Evolutionary conservation across 2,329 filamentous ascomycete species (phyloP).

Genomic region (Aschersonia sp.): DNA sequence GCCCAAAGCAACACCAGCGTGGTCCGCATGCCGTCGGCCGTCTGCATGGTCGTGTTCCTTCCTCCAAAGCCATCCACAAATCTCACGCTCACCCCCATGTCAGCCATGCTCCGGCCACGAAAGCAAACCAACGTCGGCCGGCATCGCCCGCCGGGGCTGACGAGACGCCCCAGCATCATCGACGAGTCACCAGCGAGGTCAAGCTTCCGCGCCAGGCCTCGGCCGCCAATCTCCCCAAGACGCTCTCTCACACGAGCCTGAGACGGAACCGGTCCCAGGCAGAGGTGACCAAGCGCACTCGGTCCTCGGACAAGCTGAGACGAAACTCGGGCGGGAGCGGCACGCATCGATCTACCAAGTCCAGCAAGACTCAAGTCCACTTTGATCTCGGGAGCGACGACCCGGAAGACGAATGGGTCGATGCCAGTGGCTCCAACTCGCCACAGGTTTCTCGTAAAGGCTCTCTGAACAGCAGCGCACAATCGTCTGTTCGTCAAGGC

Average conservation of each 20-base stretch:
- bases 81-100: conserved; percentile 1
- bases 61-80: conserved; percentile 33
- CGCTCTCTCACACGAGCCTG: conserved; percentile 36
- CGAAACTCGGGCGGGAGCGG: conserved; percentile 35
- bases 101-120: conserved; percentile 14
- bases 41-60: conserved; percentile 36
- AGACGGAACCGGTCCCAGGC: conserved; percentile 47
- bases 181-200: conserved; percentile 34
- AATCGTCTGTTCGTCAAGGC: conserved; percentile 27
- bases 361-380: conserved; percentile 38
- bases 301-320: conserved; percentile 37
- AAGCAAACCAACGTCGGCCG: conserved; percentile 27
- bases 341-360: conserved; percentile 26
- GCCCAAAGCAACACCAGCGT: conserved; percentile 14
- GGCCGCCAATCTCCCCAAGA: conserved; percentile 34
- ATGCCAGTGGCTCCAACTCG: conserved; percentile 49
- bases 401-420: conserved; percentile 47
- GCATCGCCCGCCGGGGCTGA: conserved; percentile 20
- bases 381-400: conserved; percentile 45
- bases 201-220: conserved; percentile 32
- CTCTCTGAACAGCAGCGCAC: conserved; percentile 34
- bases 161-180: conserved; percentile 19
- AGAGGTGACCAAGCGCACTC: conserved; percentile 37
- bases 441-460: conserved; percentile 34
- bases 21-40: conserved; percentile 25